Evolutionary conservation across 768 basidiomycete species (phyloP).

Genomic region (Myochromella boudieri): DNA sequence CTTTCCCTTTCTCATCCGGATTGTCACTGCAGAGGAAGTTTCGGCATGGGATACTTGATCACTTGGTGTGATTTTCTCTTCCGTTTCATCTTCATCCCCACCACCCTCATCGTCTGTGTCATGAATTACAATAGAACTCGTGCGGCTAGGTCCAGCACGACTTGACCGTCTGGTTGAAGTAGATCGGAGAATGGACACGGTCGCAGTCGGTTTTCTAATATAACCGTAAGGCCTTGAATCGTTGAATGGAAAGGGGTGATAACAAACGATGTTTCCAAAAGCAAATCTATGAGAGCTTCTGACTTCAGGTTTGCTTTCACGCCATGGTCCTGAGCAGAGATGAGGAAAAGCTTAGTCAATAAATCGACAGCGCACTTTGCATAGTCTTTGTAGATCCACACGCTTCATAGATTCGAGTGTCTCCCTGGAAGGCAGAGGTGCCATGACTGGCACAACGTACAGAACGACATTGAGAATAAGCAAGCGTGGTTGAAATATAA

Average conservation of each 20-base stretch:
- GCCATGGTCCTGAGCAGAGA: conserved; percentile 61
- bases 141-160: conserved; percentile 39
- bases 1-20: conserved; percentile 68
- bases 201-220: conserved; percentile 15
- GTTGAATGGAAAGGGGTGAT: conserved; percentile 1
- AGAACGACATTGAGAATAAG: conserved; percentile 16
- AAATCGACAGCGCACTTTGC: conserved; percentile 51
- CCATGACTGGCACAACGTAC: conserved; percentile 28
- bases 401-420: conserved; percentile 46
- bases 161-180: conserved; percentile 36
- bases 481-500: conserved; percentile 20
- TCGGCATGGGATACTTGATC: conserved; percentile 16
- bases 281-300: conserved; percentile 73
- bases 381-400: conserved; percentile 57
- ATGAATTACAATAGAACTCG: conserved; percentile 48
- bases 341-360: conserved; percentile 10
- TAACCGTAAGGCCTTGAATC: not conserved
- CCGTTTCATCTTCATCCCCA: conserved; percentile 20
- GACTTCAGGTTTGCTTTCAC: conserved; percentile 83
- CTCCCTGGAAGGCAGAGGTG: conserved; percentile 40
- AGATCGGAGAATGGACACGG: conserved; percentile 27
- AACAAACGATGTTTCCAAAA: conserved; percentile 57
- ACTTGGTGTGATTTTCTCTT: conserved; percentile 18
- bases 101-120: conserved; percentile 49
- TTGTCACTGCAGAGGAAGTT: conserved; percentile 19